These are phyloP conservation scores for Apostasia ramifera DNA, from an alignment of 106 monocot species.

Conservation along the genomic window DNA sequence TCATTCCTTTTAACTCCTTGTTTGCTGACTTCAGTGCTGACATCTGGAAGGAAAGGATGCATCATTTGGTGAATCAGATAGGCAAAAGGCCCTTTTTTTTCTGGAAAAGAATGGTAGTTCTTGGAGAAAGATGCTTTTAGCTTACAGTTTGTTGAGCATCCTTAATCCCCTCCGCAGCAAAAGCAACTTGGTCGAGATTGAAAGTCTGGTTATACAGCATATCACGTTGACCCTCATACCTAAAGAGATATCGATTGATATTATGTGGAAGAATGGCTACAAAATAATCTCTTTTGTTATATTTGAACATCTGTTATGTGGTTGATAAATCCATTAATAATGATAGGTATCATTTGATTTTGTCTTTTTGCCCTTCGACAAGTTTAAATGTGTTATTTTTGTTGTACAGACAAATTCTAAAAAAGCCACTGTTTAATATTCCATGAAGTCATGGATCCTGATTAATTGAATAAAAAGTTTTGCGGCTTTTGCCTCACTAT, in stretches of 20 bases:
- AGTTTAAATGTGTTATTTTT: too few relatives aligned
- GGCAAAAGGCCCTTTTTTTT: neutral
- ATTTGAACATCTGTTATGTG: too few relatives aligned
- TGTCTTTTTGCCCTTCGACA: too few relatives aligned
- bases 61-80: neutral
- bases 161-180: slow-evolving; percentile 85
- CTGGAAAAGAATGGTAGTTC: neutral
- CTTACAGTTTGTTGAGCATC: slow-evolving; percentile 95
- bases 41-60: slow-evolving; percentile 36
- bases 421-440: too few relatives aligned
- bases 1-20: slow-evolving; percentile 93
- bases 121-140: neutral
- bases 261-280: too few relatives aligned
- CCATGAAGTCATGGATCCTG: too few relatives aligned
- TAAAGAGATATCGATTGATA: slow-evolving; percentile 1
- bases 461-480: too few relatives aligned
- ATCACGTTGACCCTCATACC: slow-evolving; percentile 89
- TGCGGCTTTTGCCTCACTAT: too few relatives aligned
- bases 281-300: too few relatives aligned
- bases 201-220: slow-evolving; percentile 90
- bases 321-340: too few relatives aligned
- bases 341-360: too few relatives aligned
- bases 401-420: too few relatives aligned
- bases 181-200: slow-evolving; percentile 89
- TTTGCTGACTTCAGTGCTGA: slow-evolving; percentile 80